Evolutionary conservation across 2,329 filamentous ascomycete species (phyloP).

Genomic region (Verticillium nonalfalfae): DNA sequence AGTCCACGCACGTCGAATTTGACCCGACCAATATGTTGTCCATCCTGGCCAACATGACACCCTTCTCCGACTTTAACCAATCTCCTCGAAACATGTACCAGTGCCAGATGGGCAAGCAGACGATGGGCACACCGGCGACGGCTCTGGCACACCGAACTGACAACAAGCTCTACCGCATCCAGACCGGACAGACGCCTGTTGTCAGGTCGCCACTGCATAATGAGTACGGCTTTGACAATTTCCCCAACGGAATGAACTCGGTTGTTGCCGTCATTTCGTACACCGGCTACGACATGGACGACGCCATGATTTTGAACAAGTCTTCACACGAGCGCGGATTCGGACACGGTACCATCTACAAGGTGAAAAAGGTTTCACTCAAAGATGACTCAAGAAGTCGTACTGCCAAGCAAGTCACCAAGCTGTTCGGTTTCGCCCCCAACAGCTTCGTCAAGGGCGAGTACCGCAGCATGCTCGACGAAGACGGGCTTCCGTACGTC

Average conservation of each 20-base stretch:
- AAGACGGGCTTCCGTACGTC: conserved; percentile 79
- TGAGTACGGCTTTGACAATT: conserved; percentile 94
- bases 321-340: conserved; percentile 94
- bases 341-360: conserved; percentile 93
- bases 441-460: conserved; percentile 64
- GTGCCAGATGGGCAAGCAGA: conserved; percentile 99
- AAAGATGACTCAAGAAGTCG: conserved; percentile 69
- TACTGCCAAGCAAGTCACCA: conserved; percentile 63
- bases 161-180: conserved; percentile 92
- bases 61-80: conserved; percentile 98
- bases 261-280: conserved; percentile 98
- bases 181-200: conserved; percentile 93
- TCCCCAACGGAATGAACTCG: conserved; percentile 92
- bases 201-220: conserved; percentile 91
- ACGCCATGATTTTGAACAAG: conserved; percentile 99
- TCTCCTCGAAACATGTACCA: conserved; percentile 99
- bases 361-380: conserved; percentile 86
- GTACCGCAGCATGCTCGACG: conserved; percentile 68
- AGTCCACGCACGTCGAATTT: conserved; percentile 90
- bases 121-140: conserved; percentile 93
- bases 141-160: conserved; percentile 83
- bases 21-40: conserved; percentile 95
- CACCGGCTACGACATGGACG: conserved; percentile 99
- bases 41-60: conserved; percentile 97
- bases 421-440: conserved; percentile 88